These are phyloP conservation scores for Glaciozyma martinii DNA, from an alignment of 768 basidiomycete species.

Conservation along the genomic window DNA sequence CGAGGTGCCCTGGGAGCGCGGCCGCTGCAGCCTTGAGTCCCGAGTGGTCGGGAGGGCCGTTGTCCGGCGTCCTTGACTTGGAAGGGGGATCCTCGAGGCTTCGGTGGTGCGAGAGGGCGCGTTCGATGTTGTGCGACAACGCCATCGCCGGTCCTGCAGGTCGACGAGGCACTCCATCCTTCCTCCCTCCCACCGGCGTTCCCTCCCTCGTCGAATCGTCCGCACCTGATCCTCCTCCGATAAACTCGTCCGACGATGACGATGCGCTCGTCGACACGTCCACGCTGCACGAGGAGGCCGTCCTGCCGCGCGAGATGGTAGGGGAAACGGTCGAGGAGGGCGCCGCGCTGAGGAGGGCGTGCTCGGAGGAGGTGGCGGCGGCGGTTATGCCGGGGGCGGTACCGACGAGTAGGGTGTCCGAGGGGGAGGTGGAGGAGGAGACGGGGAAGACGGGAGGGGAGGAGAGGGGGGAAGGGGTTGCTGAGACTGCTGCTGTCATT, in stretches of 20 bases:
- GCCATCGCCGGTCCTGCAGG: conserved; percentile 2
- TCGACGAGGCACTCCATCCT: background rate
- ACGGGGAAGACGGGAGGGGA: too few relatives aligned
- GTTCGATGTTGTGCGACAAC: conserved; percentile 17
- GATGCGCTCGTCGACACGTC: background rate
- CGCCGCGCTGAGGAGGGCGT: too few relatives aligned
- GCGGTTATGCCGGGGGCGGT: too few relatives aligned
- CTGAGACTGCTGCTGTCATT: too few relatives aligned
- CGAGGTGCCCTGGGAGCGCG: conserved; percentile 14
- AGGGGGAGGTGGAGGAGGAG: too few relatives aligned
- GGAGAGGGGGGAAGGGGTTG: too few relatives aligned
- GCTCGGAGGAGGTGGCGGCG: too few relatives aligned
- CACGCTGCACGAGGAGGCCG: background rate
- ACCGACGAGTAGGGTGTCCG: too few relatives aligned
- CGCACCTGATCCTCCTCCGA: background rate
- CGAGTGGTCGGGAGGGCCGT: conserved; percentile 19
- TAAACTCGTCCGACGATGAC: background rate
- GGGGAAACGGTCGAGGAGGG: background rate
- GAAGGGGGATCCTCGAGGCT: conserved; percentile 13
- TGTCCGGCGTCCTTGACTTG: conserved; percentile 10
- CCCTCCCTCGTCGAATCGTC: background rate
- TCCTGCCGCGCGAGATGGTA: background rate
- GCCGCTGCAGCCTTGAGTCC: conserved; percentile 17
- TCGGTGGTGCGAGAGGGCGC: conserved; percentile 28
- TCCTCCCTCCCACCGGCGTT: background rate